A percentile compares a stretch with the other conserved stretches of the same genome.
Evolutionary conservation across 1,139 yeast species (phyloP).

Genomic region (Pneumocystis oryctolagi): DNA sequence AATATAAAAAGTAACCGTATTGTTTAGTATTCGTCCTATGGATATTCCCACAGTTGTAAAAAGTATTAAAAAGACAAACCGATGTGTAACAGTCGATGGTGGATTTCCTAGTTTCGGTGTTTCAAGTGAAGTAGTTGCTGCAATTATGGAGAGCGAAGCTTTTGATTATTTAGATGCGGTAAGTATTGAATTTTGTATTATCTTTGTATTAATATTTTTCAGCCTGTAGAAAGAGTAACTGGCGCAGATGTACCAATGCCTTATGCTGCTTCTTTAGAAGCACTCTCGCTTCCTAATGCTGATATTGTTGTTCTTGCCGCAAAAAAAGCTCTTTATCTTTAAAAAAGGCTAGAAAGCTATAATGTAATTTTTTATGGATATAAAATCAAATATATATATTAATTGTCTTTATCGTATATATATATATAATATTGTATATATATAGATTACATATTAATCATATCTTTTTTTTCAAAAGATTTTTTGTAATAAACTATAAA

Average conservation of each 20-base stretch:
- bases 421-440: not conserved
- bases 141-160: slow-evolving; percentile 95
- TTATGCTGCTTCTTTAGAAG: slow-evolving; percentile 90
- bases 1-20: not conserved
- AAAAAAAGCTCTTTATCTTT: not conserved
- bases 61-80: slow-evolving; percentile 93
- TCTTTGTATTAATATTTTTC: not conserved
- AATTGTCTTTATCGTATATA: not conserved
- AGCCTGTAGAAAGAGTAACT: slow-evolving; percentile 91
- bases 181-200: not conserved
- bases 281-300: slow-evolving; percentile 95
- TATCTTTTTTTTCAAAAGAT: not conserved
- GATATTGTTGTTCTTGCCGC: slow-evolving; percentile 51
- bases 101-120: slow-evolving; percentile 85
- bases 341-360: not conserved
- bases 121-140: slow-evolving; percentile 69
- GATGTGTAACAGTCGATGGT: slow-evolving; percentile 88
- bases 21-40: slow-evolving; percentile 67
- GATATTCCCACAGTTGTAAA: slow-evolving; percentile 75
- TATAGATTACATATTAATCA: not conserved
- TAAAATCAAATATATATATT: slow-evolving; percentile 2
- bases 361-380: not conserved
- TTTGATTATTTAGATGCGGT: slow-evolving; percentile 89
- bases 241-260: slow-evolving; percentile 99
- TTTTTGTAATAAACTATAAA: not conserved